A percentile compares a stretch with the other conserved stretches of the same genome.
Evolutionary conservation across 768 basidiomycete species (phyloP).

Genomic region (Xerocomellus intermedius): DNA sequence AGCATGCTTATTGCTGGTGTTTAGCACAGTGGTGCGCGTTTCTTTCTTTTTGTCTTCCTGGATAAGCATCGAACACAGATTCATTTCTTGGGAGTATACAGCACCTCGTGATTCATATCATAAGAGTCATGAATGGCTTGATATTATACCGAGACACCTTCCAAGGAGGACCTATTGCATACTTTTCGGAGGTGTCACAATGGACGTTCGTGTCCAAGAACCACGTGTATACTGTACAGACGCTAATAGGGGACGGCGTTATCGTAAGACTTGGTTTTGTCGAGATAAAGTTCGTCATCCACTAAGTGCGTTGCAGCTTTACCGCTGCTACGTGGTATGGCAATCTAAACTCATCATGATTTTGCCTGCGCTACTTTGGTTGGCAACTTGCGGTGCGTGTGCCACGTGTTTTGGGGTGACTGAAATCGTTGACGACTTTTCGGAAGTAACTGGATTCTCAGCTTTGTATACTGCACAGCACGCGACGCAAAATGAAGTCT

Average conservation of each 20-base stretch:
- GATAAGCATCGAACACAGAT: neutral
- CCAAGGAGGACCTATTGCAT: slow-evolving; percentile 25
- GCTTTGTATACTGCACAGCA: neutral
- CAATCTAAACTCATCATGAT: slow-evolving; percentile 2
- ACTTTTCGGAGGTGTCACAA: slow-evolving; percentile 19
- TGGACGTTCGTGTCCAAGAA: slow-evolving; percentile 1
- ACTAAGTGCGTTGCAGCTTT: slow-evolving; percentile 1
- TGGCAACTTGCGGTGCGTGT: neutral
- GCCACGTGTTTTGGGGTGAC: neutral
- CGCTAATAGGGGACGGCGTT: slow-evolving; percentile 6
- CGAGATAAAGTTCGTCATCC: neutral
- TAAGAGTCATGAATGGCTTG: slow-evolving; percentile 23
- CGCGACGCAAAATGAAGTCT: neutral
- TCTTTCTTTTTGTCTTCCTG: neutral
- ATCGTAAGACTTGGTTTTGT: slow-evolving; percentile 3
- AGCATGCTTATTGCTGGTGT: slow-evolving; percentile 20
- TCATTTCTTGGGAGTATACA: neutral
- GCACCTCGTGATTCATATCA: slow-evolving; percentile 26
- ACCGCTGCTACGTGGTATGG: slow-evolving; percentile 12
- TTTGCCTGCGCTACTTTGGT: slow-evolving; percentile 9
- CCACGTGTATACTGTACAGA: slow-evolving; percentile 8
- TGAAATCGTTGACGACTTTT: neutral
- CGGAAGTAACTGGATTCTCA: slow-evolving; percentile 4
- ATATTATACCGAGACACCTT: slow-evolving; percentile 18
- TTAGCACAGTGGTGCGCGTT: slow-evolving; percentile 26